Evolutionary conservation across 495 filamentous ascomycete genomes (phyloP).

Genomic region (Aspergillus mulundensis): DNA sequence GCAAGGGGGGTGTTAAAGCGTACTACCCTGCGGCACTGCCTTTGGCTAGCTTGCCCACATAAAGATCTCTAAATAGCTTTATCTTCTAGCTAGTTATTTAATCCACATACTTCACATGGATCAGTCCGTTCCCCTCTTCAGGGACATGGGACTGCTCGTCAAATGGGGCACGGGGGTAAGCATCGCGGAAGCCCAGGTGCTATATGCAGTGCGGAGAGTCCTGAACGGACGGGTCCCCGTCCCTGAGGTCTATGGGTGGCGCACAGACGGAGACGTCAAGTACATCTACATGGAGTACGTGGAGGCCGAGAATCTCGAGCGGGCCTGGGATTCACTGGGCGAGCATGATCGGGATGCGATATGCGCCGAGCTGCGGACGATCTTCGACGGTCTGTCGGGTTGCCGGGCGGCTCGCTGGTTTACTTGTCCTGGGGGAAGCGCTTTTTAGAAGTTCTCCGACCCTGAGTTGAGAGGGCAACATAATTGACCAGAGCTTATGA

Average conservation of each 20-base stretch:
- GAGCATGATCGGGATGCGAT: neutral
- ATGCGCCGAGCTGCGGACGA: neutral
- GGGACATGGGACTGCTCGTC: neutral
- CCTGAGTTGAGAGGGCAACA: too few relatives aligned
- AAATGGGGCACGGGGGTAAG: neutral
- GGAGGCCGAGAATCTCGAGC: slow-evolving; percentile 1
- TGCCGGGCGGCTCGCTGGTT: too few relatives aligned
- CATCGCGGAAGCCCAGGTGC: neutral
- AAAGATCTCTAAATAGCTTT: too few relatives aligned
- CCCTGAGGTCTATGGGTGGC: slow-evolving; percentile 28
- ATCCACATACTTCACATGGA: too few relatives aligned
- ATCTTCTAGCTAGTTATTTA: too few relatives aligned
- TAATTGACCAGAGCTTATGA: too few relatives aligned
- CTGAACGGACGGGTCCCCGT: slow-evolving; percentile 24
- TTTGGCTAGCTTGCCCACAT: too few relatives aligned
- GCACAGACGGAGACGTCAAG: slow-evolving; percentile 17
- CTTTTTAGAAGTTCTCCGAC: too few relatives aligned
- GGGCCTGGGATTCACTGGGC: slow-evolving; percentile 3
- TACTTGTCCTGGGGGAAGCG: too few relatives aligned
- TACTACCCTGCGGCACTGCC: too few relatives aligned
- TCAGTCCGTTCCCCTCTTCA: neutral
- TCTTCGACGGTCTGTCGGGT: too few relatives aligned
- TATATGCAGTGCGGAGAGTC: slow-evolving; percentile 21
- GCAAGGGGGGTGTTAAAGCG: too few relatives aligned
- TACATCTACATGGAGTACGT: slow-evolving; percentile 23